A percentile compares a stretch with the other conserved stretches of the same genome.
Evolutionary conservation across 257 asterid genomes (phyloP).

Genomic region (Solanum infundibuliforme): DNA sequence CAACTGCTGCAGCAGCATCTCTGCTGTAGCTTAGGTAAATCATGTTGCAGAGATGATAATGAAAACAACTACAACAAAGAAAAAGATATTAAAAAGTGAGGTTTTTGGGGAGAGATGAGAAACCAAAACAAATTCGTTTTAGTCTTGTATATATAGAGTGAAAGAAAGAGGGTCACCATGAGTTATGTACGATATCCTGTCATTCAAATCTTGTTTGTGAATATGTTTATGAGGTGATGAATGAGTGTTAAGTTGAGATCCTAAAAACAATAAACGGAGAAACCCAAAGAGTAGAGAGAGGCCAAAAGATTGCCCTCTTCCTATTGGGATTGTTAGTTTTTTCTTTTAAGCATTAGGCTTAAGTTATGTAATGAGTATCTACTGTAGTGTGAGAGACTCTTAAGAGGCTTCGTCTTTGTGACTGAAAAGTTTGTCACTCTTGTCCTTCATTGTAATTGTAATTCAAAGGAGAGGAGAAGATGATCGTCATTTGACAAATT

Average conservation of each 20-base stretch:
- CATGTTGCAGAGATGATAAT: not conserved
- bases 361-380: not conserved
- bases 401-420: constrained; percentile 1
- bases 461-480: not conserved
- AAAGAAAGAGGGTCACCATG: not conserved
- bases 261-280: constrained; percentile 11
- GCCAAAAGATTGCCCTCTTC: not conserved
- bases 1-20: constrained; percentile 43
- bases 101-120: constrained; percentile 6
- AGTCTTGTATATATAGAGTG: constrained; percentile 17
- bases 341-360: not conserved
- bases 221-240: constrained; percentile 13
- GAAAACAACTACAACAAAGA: not conserved
- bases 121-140: constrained; percentile 5
- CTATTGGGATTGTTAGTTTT: not conserved
- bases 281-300: constrained; percentile 4
- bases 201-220: not conserved
- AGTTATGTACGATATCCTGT: not conserved
- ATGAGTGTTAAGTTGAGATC: not conserved
- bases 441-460: constrained; percentile 5
- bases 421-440: not conserved
- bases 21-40: constrained; percentile 32
- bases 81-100: not conserved
- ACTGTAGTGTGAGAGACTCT: not conserved
- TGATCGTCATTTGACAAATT: not conserved